These are phyloP conservation scores for Starmerella vaccinii DNA, from an alignment of 805 yeast species.

Conservation along the genomic window DNA sequence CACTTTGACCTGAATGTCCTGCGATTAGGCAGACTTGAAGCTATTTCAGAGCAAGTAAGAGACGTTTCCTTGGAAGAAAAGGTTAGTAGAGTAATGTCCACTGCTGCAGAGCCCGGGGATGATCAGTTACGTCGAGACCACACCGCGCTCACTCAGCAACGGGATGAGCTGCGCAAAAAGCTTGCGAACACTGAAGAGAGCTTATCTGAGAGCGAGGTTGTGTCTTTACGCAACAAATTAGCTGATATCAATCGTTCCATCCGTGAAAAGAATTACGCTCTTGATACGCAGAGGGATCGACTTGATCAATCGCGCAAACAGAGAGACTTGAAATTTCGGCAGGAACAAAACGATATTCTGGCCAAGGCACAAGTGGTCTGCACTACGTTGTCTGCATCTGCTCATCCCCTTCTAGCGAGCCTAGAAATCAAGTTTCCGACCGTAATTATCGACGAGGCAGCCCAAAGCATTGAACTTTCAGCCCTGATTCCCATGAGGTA, in stretches of 20 bases:
- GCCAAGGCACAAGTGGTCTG: slow-evolving; percentile 76
- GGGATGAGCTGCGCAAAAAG: slow-evolving; percentile 41
- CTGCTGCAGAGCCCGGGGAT: slow-evolving; percentile 33
- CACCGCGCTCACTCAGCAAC: slow-evolving; percentile 43
- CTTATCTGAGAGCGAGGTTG: slow-evolving; percentile 25
- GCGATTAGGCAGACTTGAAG: slow-evolving; percentile 83
- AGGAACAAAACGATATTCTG: slow-evolving; percentile 61
- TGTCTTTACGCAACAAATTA: slow-evolving; percentile 34
- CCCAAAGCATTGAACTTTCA: slow-evolving; percentile 90
- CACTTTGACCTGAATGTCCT: slow-evolving; percentile 37
- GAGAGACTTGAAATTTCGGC: slow-evolving; percentile 66
- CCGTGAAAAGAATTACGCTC: slow-evolving; percentile 56
- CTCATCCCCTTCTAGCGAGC: slow-evolving; percentile 72
- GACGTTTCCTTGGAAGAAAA: slow-evolving; percentile 78
- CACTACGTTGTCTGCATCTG: slow-evolving; percentile 86
- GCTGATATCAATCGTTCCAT: slow-evolving; percentile 52
- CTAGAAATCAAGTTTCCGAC: slow-evolving; percentile 74
- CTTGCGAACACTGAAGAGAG: slow-evolving; percentile 23
- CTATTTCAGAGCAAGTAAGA: slow-evolving; percentile 68
- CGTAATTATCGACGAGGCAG: slow-evolving; percentile 93
- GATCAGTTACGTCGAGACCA: slow-evolving; percentile 36
- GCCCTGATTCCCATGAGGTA: slow-evolving; percentile 85
- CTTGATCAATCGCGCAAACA: slow-evolving; percentile 59
- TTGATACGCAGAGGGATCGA: slow-evolving; percentile 72
- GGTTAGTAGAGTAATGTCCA: slow-evolving; percentile 42